Percentiles rank a stretch among this genome's conserved stretches.
phyloP scores from a whole-genome alignment of 768 basidiomycete genomes.

The Chalciporus pseudorubinellus region DNA sequence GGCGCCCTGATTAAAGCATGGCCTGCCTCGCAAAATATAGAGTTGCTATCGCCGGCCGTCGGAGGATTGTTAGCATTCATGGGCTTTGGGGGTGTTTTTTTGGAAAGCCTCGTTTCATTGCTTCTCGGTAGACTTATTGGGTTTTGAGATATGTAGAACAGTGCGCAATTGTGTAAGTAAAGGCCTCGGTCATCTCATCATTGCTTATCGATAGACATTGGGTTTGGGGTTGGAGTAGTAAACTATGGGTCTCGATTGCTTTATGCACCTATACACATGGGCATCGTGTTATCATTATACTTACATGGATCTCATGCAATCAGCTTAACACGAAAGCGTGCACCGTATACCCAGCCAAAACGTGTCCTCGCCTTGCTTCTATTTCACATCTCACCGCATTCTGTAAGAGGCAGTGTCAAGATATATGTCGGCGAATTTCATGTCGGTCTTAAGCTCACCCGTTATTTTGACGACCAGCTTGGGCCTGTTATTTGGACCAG shows the following conservation, averaged over 20 bases:
- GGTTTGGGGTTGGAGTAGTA: no score
- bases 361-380: not conserved
- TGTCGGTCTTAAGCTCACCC: slow-evolving; percentile 44
- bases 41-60: not conserved
- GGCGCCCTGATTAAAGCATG: slow-evolving; percentile 2
- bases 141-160: not conserved
- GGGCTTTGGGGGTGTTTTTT: no score
- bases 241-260: no score
- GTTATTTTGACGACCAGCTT: slow-evolving; percentile 87
- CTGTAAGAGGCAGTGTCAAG: slow-evolving; percentile 25
- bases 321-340: no score
- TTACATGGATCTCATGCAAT: not conserved
- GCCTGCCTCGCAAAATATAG: not conserved
- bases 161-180: no score
- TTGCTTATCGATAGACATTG: no score
- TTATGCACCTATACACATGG: not conserved
- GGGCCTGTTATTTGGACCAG: slow-evolving; percentile 85
- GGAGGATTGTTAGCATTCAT: not conserved
- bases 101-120: not conserved
- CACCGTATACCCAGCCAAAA: not conserved
- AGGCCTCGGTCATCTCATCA: not conserved
- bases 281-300: not conserved
- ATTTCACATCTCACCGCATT: slow-evolving; percentile 58
- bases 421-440: not conserved
- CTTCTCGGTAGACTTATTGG: no score